These are phyloP conservation scores for Pyricularia grisea DNA, from an alignment of 2,329 filamentous ascomycete genomes.

Conservation along the genomic window DNA sequence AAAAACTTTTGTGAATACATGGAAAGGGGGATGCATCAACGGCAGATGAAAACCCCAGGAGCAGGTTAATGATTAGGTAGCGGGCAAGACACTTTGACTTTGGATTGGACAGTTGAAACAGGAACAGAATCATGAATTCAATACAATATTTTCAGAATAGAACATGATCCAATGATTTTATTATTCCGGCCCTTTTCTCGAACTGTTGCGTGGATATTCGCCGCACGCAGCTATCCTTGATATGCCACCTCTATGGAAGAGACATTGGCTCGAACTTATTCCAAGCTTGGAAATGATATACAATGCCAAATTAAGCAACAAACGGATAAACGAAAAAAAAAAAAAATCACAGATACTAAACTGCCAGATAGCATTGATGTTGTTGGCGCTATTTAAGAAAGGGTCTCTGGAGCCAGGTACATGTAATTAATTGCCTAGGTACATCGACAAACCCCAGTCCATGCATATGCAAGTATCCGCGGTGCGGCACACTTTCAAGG, in stretches of 20 bases:
- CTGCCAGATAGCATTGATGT: background rate
- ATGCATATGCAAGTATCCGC: background rate
- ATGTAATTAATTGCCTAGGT: background rate
- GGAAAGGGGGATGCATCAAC: background rate
- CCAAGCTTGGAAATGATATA: background rate
- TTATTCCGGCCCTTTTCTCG: background rate
- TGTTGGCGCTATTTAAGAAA: background rate
- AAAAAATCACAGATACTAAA: background rate
- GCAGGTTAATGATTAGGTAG: too few species aligned
- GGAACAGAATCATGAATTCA: too few species aligned
- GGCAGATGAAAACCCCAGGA: background rate
- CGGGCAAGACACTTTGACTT: too few species aligned
- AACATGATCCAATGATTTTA: background rate
- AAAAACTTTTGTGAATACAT: background rate
- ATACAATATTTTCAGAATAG: background rate
- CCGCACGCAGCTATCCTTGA: background rate
- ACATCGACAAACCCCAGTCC: background rate
- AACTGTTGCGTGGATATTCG: background rate
- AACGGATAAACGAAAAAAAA: background rate
- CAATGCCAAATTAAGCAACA: background rate
- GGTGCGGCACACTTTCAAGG: background rate
- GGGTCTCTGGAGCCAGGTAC: background rate
- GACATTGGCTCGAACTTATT: background rate
- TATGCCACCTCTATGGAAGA: background rate
- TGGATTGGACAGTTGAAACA: background rate